Evolutionary conservation across 768 basidiomycete species (phyloP).

Genomic region (Suillus subluteus): DNA sequence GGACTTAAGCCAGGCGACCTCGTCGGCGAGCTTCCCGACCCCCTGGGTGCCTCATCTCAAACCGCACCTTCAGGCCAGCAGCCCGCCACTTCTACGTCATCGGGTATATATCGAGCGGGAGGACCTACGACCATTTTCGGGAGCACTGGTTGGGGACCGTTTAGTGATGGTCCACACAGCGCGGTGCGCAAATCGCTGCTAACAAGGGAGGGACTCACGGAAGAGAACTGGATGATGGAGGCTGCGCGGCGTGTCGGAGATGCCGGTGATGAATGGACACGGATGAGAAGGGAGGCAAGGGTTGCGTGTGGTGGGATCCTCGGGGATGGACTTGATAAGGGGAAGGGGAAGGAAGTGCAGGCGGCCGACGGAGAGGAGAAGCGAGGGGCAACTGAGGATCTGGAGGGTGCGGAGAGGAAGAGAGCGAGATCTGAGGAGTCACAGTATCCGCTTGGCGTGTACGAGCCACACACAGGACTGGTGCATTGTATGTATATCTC

Average conservation of each 20-base stretch:
- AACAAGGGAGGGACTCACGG: slow-evolving; percentile 77
- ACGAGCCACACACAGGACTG: slow-evolving; percentile 80
- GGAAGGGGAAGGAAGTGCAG: slow-evolving; percentile 38
- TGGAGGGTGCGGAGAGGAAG: slow-evolving; percentile 29
- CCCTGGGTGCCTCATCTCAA: slow-evolving; percentile 53
- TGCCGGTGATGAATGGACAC: slow-evolving; percentile 65
- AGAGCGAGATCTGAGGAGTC: slow-evolving; percentile 34
- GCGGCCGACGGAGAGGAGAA: slow-evolving; percentile 34
- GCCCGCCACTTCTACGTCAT: slow-evolving; percentile 31
- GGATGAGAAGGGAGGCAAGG: slow-evolving; percentile 57
- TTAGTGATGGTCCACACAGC: slow-evolving; percentile 84
- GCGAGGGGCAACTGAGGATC: slow-evolving; percentile 22
- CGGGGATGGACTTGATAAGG: slow-evolving; percentile 31
- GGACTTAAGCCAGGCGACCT: slow-evolving; percentile 83
- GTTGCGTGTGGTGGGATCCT: slow-evolving; percentile 54
- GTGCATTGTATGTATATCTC: slow-evolving; percentile 63
- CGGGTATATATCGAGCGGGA: slow-evolving; percentile 83
- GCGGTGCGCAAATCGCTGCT: slow-evolving; percentile 82
- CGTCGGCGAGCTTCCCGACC: slow-evolving; percentile 83
- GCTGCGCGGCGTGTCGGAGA: slow-evolving; percentile 69
- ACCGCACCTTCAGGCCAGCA: slow-evolving; percentile 42
- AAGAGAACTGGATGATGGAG: slow-evolving; percentile 92
- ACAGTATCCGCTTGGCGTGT: slow-evolving; percentile 63
- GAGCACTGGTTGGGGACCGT: slow-evolving; percentile 81
- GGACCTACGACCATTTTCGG: slow-evolving; percentile 95